Evolutionary conservation across 2,329 filamentous ascomycete genomes (phyloP), one percentile per base, ranked within the genome.

Genomic region (Monilinia fructicola): DNA sequence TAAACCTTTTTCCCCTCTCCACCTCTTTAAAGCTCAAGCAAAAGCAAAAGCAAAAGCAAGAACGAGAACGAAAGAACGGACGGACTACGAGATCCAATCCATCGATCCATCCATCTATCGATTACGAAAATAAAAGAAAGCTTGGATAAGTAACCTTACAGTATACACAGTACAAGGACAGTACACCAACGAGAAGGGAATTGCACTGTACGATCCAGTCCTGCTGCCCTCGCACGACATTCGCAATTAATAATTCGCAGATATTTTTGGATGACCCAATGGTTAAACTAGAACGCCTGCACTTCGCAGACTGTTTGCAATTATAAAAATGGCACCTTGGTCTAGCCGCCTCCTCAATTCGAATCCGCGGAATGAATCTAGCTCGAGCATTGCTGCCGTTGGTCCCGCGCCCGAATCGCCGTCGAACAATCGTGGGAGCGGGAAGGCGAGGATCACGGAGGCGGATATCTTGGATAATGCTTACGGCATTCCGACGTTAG

Each of bases 271-370:
- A 44, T 38, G 56, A 38, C 46, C 58, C 38, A 31, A 66, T 66
- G 64, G 35, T 66, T 28, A 54, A 53, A 28, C 38, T 66, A 54
- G 44, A 61, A 66, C 23, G 50, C n/a, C 38, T 61, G 46, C 64
- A 66, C 48, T 35, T 53, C 55, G 64, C 64, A 61, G 64, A 66
- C 23, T 26, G 21, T 38, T 53, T 46, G 35, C 35, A 61, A 60
- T 44, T 48, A 61, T 61, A 71, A 71, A 38, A 69, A 76, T 76
- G 75, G 71, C 74, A 70, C 72, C 73, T 69, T 76, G 75, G 75
- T 71, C 73, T 61, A 73, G 66, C 64, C 71, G 73, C 58, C 67
- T 75, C 54, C 73, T 75, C 55, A 70, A 71, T 64, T 70, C 74
- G 21, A 73, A 67, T 68, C 68, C 73, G 44, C 71, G 73, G 56